Evolutionary conservation across 73 alveolate genomes (phyloP).

Genomic region (Strombidium stylifer): DNA sequence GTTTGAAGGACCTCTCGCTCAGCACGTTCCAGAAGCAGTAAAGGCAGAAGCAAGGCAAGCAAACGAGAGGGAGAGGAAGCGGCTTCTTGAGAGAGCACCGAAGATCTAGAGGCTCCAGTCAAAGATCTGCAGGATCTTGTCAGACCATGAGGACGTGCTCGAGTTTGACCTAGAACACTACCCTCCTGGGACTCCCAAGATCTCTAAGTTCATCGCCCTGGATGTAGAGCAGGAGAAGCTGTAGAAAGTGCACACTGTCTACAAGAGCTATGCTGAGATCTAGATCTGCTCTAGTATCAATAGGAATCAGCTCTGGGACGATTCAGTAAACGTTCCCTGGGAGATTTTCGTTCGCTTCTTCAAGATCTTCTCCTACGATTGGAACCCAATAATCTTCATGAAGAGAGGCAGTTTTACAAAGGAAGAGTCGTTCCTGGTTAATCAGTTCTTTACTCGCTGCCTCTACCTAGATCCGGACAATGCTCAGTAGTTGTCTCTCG

Average conservation of each 20-base stretch:
- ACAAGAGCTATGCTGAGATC: constrained; percentile 35
- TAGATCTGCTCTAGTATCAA: constrained; percentile 32
- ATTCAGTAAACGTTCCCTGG: constrained; percentile 43
- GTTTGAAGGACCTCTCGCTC: no score
- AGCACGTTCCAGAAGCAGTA: no score
- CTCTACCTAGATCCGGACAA: constrained; percentile 27
- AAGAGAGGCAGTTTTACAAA: constrained; percentile 7
- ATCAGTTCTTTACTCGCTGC: constrained; percentile 30
- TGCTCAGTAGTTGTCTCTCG: not conserved
- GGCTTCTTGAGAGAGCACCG: no score
- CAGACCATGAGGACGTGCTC: constrained; percentile 23
- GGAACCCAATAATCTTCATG: constrained; percentile 6
- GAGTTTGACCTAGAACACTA: constrained; percentile 22
- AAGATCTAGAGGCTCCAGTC: not conserved
- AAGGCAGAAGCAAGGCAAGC: not conserved
- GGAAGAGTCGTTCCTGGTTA: constrained; percentile 36
- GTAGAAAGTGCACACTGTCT: constrained; percentile 33
- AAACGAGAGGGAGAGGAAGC: not conserved
- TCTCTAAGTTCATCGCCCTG: constrained; percentile 1
- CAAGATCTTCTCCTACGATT: constrained; percentile 14
- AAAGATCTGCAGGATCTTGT: constrained; percentile 25
- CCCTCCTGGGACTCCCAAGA: not conserved
- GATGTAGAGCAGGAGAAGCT: constrained; percentile 27
- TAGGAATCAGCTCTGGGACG: constrained; percentile 42
- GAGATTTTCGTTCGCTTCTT: constrained; percentile 30